Conservation (phyloP, 2,329 filamentous ascomycete genomes). For the Malbranchea cinnamomea region DNA sequence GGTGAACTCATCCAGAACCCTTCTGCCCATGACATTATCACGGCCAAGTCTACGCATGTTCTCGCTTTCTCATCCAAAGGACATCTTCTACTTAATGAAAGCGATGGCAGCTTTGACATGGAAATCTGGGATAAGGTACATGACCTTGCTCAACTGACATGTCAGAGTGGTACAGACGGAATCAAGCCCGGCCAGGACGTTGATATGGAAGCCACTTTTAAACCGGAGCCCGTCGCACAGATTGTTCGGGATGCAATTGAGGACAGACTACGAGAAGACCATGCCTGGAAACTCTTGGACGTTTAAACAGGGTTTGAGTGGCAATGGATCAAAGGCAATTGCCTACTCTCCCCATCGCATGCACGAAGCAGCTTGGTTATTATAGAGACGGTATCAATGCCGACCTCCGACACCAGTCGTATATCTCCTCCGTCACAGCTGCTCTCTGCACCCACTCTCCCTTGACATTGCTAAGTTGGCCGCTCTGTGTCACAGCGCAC, state of each 20-base stretch:
- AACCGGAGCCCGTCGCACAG: slow-evolving; percentile 35
- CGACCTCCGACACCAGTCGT: background rate
- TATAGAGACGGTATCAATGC: too few species aligned
- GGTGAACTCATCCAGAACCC: slow-evolving; percentile 43
- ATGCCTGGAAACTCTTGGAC: slow-evolving; percentile 24
- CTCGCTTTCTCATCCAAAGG: slow-evolving; percentile 64
- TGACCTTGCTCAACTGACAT: slow-evolving; percentile 49
- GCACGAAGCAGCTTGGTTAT: too few species aligned
- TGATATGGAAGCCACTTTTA: slow-evolving; percentile 30
- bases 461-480: background rate
- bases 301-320: slow-evolving; percentile 14
- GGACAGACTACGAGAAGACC: slow-evolving; percentile 34
- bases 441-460: background rate
- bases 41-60: slow-evolving; percentile 61
- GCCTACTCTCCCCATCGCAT: too few species aligned
- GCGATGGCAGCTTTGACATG: slow-evolving; percentile 62
- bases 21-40: slow-evolving; percentile 44
- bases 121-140: slow-evolving; percentile 61
- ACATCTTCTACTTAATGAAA: slow-evolving; percentile 63
- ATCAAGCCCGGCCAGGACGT: slow-evolving; percentile 42
- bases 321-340: background rate
- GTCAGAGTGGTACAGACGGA: slow-evolving; percentile 45
- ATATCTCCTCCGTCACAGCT: background rate
- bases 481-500: too few species aligned
- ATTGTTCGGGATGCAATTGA: slow-evolving; percentile 50